Base-by-base conservation (phyloP, 225 moss, liverwort and hornwort genomes). In the Anthoceros angustus region DNA sequence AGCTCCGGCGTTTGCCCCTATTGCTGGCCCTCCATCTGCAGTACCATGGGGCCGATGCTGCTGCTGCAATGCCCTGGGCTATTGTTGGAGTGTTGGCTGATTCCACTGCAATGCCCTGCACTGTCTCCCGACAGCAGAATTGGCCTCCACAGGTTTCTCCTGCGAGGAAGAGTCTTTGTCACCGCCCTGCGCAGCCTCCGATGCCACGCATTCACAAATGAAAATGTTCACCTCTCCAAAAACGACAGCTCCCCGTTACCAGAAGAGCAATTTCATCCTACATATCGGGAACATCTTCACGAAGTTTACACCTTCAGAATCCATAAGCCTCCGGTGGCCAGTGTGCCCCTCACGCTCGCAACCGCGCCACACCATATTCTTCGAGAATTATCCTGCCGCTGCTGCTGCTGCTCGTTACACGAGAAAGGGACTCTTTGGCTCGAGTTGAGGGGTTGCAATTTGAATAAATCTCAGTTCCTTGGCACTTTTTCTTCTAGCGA, bases 191-290 rank as follows among this genome's bases (percentile, higher is more conserved):
- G 79, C 84, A 45, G 84, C 78, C 69, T 73, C 81, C 39, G 82
- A 74, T 20, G 74, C 78, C 5, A 20, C 20, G 15, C 16, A 14
- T 60, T 75, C 83, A 50, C 81, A 82, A 76, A 87, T 86, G 60
- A 98, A 70, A 14, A 92, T 92, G 75, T 98, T 89, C 74, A 98
- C 76, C 71, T 86, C 78, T 41, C 77, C 85, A 43, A 79, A 77
- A 64, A 82, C 77, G 63, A 81, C 85, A 71, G 81, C 85, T 62
- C 60, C 81, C 79, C 10, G 67, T 67, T 48, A 79, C 71, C 9
- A 79, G 72, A 43, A 78, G 66, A 41, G 61, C 71, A 79, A 66
- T 77, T 25, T 85, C 77, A 74, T 85, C 85, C 81, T 84, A 42
- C 42, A 25, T 2, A 50, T 42, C 40, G 3, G 62, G 14, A 50